Evolutionary conservation across 1,139 yeast species (phyloP).

Genomic region (Hansenula lynferdii): DNA sequence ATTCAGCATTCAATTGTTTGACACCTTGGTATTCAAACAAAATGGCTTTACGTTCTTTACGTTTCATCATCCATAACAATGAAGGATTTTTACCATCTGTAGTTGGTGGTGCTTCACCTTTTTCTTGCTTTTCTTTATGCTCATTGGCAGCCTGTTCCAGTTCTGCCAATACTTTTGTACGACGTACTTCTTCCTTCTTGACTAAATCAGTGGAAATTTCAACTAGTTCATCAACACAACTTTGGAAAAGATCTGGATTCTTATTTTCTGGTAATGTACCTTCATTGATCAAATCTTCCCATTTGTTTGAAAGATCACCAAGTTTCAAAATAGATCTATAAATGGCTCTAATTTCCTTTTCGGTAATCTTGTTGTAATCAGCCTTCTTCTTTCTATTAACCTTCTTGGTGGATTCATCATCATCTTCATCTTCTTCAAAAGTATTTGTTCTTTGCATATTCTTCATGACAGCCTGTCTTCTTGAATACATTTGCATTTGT

Average conservation of each 20-base stretch:
- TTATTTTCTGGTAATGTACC: conserved; percentile 79
- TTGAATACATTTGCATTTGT: conserved; percentile 81
- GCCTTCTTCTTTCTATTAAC: conserved; percentile 24
- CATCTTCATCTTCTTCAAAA: conserved; percentile 36
- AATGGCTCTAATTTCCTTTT: conserved; percentile 81
- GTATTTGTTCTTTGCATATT: conserved; percentile 41
- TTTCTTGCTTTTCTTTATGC: conserved; percentile 40
- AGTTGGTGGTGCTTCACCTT: conserved; percentile 33
- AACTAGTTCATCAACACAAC: conserved; percentile 68
- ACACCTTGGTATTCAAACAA: conserved; percentile 88
- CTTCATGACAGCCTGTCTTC: conserved; percentile 71
- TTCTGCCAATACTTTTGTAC: conserved; percentile 49
- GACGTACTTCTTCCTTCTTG: conserved; percentile 60
- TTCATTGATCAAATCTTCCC: conserved; percentile 87
- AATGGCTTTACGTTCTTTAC: conserved; percentile 83
- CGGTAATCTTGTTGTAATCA: conserved; percentile 57
- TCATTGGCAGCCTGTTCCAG: conserved; percentile 60
- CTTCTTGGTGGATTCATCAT: conserved; percentile 29
- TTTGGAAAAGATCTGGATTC: conserved; percentile 76
- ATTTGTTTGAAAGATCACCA: conserved; percentile 77
- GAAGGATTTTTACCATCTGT: conserved; percentile 32
- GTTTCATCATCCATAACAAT: conserved; percentile 46
- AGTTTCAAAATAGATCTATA: conserved; percentile 77
- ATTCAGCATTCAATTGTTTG: conserved; percentile 86
- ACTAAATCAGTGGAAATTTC: conserved; percentile 58